A percentile compares a stretch with the other conserved stretches of the same genome.
Evolutionary conservation across 2,329 filamentous ascomycete genomes (phyloP).

Genomic region (Monilinia aucupariae): DNA sequence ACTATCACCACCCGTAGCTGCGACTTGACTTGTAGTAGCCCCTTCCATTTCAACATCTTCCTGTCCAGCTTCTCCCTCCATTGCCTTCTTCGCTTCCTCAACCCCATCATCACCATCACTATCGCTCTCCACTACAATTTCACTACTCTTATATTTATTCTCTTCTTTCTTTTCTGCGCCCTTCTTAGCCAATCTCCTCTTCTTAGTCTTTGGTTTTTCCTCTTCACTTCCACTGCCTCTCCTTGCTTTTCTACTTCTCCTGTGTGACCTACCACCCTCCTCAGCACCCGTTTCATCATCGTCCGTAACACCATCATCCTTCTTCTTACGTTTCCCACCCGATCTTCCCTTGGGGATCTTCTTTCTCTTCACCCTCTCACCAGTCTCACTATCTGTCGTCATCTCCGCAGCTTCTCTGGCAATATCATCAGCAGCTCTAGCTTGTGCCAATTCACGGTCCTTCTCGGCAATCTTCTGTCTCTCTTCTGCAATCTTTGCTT

Average conservation of each 20-base stretch:
- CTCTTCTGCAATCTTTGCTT: conserved; percentile 80
- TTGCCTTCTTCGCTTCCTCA: conserved; percentile 27
- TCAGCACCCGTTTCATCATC: conserved; percentile 34
- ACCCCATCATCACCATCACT: conserved; percentile 33
- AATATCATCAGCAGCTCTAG: conserved; percentile 65
- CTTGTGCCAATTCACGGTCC: conserved; percentile 66
- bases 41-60: conserved; percentile 21
- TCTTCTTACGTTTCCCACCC: conserved; percentile 40
- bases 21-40: neutral
- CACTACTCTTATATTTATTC: conserved; percentile 35
- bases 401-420: conserved; percentile 67
- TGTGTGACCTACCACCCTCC: conserved; percentile 13
- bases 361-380: conserved; percentile 74
- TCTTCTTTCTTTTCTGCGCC: conserved; percentile 27
- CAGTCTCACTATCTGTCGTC: conserved; percentile 76
- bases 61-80: conserved; percentile 23
- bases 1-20: conserved; percentile 8
- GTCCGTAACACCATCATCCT: conserved; percentile 35
- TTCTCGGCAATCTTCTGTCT: conserved; percentile 73
- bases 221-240: conserved; percentile 34
- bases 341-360: conserved; percentile 47
- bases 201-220: conserved; percentile 36
- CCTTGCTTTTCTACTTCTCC: conserved; percentile 21
- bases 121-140: conserved; percentile 36
- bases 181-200: conserved; percentile 35